These are phyloP conservation scores for Bruguiera gymnorhiza DNA, from an alignment of 345 rosid genomes.

Conservation along the genomic window DNA sequence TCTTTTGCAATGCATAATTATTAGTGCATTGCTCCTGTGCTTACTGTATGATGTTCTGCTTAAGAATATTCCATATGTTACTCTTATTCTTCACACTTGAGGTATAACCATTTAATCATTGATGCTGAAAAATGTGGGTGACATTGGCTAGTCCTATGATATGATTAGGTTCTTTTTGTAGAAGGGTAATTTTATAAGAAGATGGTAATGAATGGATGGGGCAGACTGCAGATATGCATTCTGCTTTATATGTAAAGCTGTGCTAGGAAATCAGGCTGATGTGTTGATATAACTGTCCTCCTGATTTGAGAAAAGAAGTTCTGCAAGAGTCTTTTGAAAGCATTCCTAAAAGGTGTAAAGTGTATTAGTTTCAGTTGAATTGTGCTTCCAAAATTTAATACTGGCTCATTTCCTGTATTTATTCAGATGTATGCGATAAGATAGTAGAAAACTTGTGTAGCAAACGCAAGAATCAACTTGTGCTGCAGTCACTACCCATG, in stretches of 20 bases:
- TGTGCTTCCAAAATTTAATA: background rate
- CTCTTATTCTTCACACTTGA: background rate
- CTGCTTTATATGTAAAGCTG: background rate
- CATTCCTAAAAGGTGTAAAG: too few species aligned
- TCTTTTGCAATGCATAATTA: background rate
- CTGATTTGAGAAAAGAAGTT: too few species aligned
- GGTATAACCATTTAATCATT: background rate
- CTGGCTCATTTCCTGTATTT: conserved; percentile 9
- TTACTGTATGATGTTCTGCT: too few species aligned
- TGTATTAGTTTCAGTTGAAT: background rate
- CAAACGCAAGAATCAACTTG: conserved; percentile 70
- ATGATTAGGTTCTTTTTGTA: background rate
- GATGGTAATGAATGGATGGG: background rate
- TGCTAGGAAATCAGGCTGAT: background rate
- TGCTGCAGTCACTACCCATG: conserved; percentile 46
- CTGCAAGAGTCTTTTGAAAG: too few species aligned
- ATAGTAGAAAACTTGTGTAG: conserved; percentile 80
- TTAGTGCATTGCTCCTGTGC: too few species aligned
- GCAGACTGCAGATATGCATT: background rate
- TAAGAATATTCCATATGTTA: too few species aligned
- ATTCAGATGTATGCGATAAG: conserved; percentile 75
- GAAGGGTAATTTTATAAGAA: background rate
- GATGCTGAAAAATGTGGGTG: background rate
- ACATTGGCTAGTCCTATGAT: too few species aligned
- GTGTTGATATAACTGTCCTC: background rate